A percentile compares a stretch with the other conserved stretches of the same genome.
Conservation (phyloP, 2,329 filamentous ascomycete species). For the Pseudocercospora crystallina region DNA sequence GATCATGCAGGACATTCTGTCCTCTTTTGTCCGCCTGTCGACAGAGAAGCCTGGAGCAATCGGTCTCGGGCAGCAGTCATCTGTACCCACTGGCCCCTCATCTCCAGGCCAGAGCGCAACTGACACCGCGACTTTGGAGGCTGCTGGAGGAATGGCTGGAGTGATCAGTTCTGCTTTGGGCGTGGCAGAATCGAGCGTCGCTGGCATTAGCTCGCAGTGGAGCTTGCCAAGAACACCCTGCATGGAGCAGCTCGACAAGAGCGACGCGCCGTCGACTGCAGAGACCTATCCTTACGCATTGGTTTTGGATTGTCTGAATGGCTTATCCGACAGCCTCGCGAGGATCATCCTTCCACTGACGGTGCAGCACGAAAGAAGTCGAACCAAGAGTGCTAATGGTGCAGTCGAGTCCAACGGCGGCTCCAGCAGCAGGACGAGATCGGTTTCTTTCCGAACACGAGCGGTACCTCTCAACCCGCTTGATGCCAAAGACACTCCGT, state of each 20-base stretch:
- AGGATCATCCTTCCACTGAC: constrained; percentile 92
- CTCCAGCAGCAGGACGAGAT: constrained; percentile 45
- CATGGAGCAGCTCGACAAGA: constrained; percentile 92
- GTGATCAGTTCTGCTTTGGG: constrained; percentile 75
- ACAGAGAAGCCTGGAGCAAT: constrained; percentile 89
- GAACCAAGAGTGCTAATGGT: constrained; percentile 29
- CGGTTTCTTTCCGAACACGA: constrained; percentile 69
- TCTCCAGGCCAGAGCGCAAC: constrained; percentile 59
- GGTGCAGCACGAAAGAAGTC: constrained; percentile 68
- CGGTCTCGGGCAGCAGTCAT: constrained; percentile 84
- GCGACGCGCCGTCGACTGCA: constrained; percentile 75
- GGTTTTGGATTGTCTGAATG: constrained; percentile 83
- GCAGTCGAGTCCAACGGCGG: constrained; percentile 16
- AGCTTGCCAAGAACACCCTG: constrained; percentile 83
- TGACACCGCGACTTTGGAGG: constrained; percentile 86
- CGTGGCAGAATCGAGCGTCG: constrained; percentile 63
- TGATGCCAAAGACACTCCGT: constrained; percentile 68
- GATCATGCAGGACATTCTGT: constrained; percentile 78
- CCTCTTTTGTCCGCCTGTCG: constrained; percentile 86
- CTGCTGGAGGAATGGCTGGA: constrained; percentile 74
- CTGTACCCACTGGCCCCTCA: constrained; percentile 66
- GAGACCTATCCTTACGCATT: constrained; percentile 94
- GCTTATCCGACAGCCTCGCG: constrained; percentile 85
- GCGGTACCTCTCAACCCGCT: constrained; percentile 84
- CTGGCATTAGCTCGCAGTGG: constrained; percentile 86